A percentile compares a stretch with the other conserved stretches of the same genome.
Evolutionary conservation across 2,329 filamentous ascomycete genomes (phyloP).

Genomic region (Sarocladiaceae sp.): DNA sequence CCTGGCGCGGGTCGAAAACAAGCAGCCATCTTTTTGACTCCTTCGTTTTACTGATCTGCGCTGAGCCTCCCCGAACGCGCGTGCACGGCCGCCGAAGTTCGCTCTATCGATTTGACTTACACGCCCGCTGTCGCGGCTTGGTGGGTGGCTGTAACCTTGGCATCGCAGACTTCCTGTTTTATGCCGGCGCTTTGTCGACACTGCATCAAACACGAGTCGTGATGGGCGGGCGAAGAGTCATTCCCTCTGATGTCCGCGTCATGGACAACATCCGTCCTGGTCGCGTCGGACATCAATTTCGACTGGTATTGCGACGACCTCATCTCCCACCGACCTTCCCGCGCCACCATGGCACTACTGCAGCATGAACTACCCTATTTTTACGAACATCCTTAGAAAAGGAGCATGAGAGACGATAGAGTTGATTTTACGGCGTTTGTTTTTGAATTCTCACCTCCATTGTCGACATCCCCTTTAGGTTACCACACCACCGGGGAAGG

Average conservation of each 20-base stretch:
- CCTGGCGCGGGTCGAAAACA: not conserved
- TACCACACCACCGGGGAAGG: no score
- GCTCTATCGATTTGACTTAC: not conserved
- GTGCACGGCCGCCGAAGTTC: no score
- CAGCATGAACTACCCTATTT: not conserved
- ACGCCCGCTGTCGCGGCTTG: not conserved
- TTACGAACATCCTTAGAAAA: not conserved
- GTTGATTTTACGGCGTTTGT: not conserved
- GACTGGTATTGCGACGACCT: no score
- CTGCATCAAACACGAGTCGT: not conserved
- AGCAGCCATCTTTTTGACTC: not conserved
- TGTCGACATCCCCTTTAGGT: no score
- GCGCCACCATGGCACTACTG: not conserved
- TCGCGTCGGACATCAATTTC: no score
- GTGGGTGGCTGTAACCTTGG: not conserved
- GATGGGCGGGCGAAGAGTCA: not conserved
- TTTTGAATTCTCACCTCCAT: not conserved
- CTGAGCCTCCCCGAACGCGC: not conserved
- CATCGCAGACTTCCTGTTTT: not conserved
- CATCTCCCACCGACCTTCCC: not conserved
- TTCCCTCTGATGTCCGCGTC: not conserved
- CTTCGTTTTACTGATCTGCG: not conserved
- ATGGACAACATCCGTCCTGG: no score
- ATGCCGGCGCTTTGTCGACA: no score
- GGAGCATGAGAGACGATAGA: constrained; percentile 3